A percentile compares a stretch with the other conserved stretches of the same genome.
Conservation (phyloP, 129 eudicot genomes). For the Tagetes erecta region DNA sequence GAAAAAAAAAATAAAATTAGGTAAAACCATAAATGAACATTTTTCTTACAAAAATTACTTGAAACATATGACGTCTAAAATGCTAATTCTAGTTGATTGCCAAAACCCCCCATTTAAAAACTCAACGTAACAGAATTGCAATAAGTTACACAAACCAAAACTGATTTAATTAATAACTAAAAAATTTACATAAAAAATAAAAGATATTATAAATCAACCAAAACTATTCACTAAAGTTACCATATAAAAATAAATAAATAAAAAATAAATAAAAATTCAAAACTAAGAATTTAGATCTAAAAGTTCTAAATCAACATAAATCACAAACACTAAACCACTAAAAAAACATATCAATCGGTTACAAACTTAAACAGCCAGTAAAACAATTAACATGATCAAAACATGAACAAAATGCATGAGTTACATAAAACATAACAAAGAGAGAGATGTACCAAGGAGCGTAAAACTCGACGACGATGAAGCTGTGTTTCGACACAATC, state of each 20-base stretch:
- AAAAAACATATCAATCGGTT: too few species aligned
- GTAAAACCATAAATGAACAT: slow-evolving; percentile 5
- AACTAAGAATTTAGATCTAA: too few species aligned
- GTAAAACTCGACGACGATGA: slow-evolving; percentile 73
- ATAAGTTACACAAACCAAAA: background rate
- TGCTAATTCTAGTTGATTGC: background rate
- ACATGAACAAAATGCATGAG: slow-evolving; percentile 1
- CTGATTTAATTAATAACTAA: background rate
- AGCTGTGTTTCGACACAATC: slow-evolving; percentile 42
- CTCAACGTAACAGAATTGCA: background rate
- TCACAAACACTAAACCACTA: background rate
- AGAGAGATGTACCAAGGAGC: slow-evolving; percentile 63
- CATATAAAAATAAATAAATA: too few species aligned
- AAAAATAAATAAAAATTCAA: too few species aligned
- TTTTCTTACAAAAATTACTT: background rate
- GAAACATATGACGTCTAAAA: background rate
- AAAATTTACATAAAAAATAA: too few species aligned
- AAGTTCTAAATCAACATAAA: too few species aligned
- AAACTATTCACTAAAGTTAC: too few species aligned
- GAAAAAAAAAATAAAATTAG: background rate
- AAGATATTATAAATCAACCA: too few species aligned
- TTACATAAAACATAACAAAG: background rate
- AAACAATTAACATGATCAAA: too few species aligned
- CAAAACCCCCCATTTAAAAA: background rate
- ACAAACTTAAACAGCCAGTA: too few species aligned